Percentiles rank a stretch among this genome's conserved stretches.
Conservation (phyloP, 345 rosid species). For the Salix viminalis region DNA sequence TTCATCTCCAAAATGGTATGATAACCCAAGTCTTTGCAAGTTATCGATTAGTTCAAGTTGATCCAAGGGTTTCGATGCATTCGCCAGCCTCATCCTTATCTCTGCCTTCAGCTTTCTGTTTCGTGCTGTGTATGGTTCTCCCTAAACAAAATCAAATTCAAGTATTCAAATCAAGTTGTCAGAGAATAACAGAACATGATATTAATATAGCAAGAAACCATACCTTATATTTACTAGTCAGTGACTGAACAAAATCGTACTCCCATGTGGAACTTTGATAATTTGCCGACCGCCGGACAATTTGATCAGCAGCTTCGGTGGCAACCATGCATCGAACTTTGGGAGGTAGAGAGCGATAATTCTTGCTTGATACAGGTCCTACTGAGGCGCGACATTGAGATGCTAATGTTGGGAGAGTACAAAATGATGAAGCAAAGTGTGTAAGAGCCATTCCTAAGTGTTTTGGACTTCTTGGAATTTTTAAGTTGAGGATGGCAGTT, state of each 20-base stretch:
- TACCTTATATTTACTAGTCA: neutral
- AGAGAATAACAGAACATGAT: neutral
- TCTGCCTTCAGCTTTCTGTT: neutral
- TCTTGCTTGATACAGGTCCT: too few species aligned
- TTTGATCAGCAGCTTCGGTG: too few species aligned
- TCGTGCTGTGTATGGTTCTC: neutral
- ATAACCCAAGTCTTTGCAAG: constrained; percentile 13
- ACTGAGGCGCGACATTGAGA: too few species aligned
- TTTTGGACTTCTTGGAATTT: too few species aligned
- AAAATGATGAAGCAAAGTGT: too few species aligned
- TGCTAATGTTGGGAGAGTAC: too few species aligned
- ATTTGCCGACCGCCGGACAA: constrained; percentile 9
- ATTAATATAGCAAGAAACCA: neutral
- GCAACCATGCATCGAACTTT: too few species aligned
- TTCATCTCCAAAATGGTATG: constrained; percentile 2
- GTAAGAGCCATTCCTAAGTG: too few species aligned
- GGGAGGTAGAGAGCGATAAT: too few species aligned
- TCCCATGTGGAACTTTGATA: constrained; percentile 14
- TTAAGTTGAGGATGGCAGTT: too few species aligned
- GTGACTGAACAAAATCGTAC: constrained; percentile 7
- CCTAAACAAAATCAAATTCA: constrained; percentile 1
- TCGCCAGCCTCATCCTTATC: neutral
- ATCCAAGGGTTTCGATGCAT: neutral
- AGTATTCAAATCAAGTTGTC: neutral
- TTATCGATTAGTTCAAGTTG: constrained; percentile 12